Evolutionary conservation across 805 yeast genomes (phyloP), one percentile per base, ranked within the genome.

Genomic region (Barnettozyma sucrosica): DNA sequence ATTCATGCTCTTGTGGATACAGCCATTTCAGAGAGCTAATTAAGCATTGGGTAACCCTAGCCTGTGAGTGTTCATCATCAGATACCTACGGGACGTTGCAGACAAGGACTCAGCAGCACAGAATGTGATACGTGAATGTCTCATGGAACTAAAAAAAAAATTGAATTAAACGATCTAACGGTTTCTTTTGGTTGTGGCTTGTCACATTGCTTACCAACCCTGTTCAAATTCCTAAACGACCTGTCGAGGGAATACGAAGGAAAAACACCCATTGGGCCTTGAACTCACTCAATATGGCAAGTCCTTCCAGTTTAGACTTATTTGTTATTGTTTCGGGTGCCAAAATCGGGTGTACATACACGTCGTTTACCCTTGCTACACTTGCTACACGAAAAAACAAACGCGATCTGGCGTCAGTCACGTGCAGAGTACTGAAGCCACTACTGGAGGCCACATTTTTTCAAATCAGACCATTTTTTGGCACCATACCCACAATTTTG

Each of bases 381-480:
- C 9, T 26, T 32, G 32, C 36, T 30, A 44, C 46, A 37, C 46
- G 46, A 18, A 16, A 24, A 37, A 24, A 10, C 19, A 6, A 36
- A 48, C 51, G 18, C 51, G 48, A 48, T 41, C 44, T 41, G 47
- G 51, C 51, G 51, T 41, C 45, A 14, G 51, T 48, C 51, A 48
- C 51, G 51, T 48, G 51, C 16, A 23, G 5, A n/a, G 7, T 18
- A 14, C 7, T 33, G 25, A n/a, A 30, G 18, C 18, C n/a, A 41
- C 26, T 19, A 14, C 10, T 19, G 19, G 7, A 7, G 18, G n/a
- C 24, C 21, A 19, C 41, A n/a, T 28, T 37, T 36, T 19, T 33
- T 26, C 23, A 26, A 28, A 43, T 47, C 44, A 38, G 18, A 32
- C 40, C 43, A 47, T 43, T 39, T n/a, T 43, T 43, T 30, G 14